Percentiles rank a stretch among this genome's conserved stretches.
These are phyloP conservation scores for Arabidopsis lyrata DNA, from an alignment of 441 rosid species.

Conservation along the genomic window DNA sequence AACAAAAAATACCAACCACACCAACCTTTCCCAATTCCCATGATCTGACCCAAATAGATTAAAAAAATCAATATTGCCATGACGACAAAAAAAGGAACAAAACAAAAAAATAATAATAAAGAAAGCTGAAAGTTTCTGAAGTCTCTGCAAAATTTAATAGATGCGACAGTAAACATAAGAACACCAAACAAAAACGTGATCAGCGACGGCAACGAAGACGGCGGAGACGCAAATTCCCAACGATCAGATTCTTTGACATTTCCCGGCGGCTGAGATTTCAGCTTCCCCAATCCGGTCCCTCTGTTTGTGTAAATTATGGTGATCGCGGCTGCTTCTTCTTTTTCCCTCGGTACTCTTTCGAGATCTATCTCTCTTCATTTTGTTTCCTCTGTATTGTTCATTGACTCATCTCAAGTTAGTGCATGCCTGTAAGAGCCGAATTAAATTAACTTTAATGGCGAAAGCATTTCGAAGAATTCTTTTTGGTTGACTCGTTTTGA, in stretches of 20 bases:
- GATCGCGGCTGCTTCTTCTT: slow-evolving; percentile 77
- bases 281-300: slow-evolving; percentile 28
- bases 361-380: slow-evolving; percentile 31
- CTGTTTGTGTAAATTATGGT: slow-evolving; percentile 56
- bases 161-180: slow-evolving; percentile 40
- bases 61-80: slow-evolving; percentile 7
- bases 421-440: slow-evolving; percentile 28
- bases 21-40: slow-evolving; percentile 31
- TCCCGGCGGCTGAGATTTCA: slow-evolving; percentile 23
- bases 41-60: slow-evolving; percentile 46
- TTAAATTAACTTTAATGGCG: slow-evolving; percentile 7
- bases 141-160: slow-evolving; percentile 32
- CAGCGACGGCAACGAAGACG: slow-evolving; percentile 30
- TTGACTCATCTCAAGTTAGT: slow-evolving; percentile 26
- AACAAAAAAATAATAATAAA: slow-evolving; percentile 4
- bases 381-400: slow-evolving; percentile 3
- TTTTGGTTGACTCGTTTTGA: slow-evolving; percentile 14
- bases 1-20: slow-evolving; percentile 42
- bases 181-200: slow-evolving; percentile 43
- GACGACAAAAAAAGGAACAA: slow-evolving; percentile 23
- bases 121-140: slow-evolving; percentile 27
- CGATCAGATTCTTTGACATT: slow-evolving; percentile 14
- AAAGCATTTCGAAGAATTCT: slow-evolving; percentile 16
- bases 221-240: slow-evolving; percentile 11
- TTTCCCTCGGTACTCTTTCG: slow-evolving; percentile 57